Conservation (phyloP, 73 alveolate species). For the Paramecium sexaurelia region DNA sequence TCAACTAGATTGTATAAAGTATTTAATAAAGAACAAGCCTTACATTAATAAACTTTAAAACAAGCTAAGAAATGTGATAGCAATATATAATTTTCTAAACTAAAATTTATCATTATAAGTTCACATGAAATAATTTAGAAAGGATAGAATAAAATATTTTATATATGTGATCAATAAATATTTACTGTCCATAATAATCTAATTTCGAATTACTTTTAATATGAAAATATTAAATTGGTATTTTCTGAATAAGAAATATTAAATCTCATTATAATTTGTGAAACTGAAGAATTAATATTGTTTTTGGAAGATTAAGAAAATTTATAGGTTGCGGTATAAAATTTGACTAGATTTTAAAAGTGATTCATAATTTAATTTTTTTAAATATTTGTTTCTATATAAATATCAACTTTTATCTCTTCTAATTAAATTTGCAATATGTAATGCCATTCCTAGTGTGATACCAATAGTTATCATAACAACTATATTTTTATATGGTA, state of each 20-base stretch:
- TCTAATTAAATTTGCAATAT: neutral
- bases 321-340: neutral
- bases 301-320: neutral
- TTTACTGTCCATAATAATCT: neutral
- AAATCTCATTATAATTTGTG: neutral
- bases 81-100: neutral
- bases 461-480: constrained; percentile 8
- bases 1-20: neutral
- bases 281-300: neutral
- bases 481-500: neutral
- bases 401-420: neutral
- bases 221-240: neutral
- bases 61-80: neutral
- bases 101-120: neutral
- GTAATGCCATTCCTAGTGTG: neutral
- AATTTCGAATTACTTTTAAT: neutral
- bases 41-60: neutral
- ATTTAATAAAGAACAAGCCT: neutral
- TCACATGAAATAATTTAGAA: neutral
- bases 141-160: neutral
- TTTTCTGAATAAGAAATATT: neutral
- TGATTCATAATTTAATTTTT: neutral
- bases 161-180: neutral
- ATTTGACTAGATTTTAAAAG: neutral
- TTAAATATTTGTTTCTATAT: neutral